These are phyloP conservation scores for Eremomyces bilateralis DNA, from an alignment of 495 filamentous ascomycete species.

Conservation along the genomic window DNA sequence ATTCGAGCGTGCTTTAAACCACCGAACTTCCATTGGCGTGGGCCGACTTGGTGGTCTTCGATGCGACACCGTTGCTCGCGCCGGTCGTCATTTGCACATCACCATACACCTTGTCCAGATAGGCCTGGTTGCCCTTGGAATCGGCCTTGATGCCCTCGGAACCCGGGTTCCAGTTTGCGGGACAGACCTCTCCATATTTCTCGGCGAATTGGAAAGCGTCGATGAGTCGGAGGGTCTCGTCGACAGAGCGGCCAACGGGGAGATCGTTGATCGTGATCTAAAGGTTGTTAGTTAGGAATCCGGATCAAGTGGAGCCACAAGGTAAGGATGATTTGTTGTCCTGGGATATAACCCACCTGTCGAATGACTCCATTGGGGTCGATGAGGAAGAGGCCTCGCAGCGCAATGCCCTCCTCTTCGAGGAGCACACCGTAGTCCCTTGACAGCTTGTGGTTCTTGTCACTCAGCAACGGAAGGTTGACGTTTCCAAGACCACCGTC, in stretches of 20 bases:
- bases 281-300: background rate
- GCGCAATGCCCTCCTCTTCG: conserved; percentile 32
- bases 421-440: conserved; percentile 34
- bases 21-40: no score
- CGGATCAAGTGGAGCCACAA: background rate
- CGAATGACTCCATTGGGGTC: conserved; percentile 32
- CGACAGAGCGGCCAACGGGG: conserved; percentile 33
- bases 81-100: conserved; percentile 11
- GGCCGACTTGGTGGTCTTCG: no score
- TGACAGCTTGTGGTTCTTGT: conserved; percentile 32
- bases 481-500: conserved; percentile 31
- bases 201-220: conserved; percentile 39
- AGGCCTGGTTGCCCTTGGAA: conserved; percentile 12
- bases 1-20: no score
- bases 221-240: conserved; percentile 34
- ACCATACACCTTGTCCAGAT: conserved; percentile 12
- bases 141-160: conserved; percentile 28
- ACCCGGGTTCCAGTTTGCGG: conserved; percentile 33
- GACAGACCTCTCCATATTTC: conserved; percentile 33
- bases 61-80: no score
- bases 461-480: conserved; percentile 30
- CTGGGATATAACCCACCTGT: conserved; percentile 16
- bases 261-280: conserved; percentile 37
- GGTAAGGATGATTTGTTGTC: no score
- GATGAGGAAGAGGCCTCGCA: conserved; percentile 37